Base-by-base conservation (phyloP, 139 green algal genomes). In the Tetradesmus lagerheimii region DNA sequence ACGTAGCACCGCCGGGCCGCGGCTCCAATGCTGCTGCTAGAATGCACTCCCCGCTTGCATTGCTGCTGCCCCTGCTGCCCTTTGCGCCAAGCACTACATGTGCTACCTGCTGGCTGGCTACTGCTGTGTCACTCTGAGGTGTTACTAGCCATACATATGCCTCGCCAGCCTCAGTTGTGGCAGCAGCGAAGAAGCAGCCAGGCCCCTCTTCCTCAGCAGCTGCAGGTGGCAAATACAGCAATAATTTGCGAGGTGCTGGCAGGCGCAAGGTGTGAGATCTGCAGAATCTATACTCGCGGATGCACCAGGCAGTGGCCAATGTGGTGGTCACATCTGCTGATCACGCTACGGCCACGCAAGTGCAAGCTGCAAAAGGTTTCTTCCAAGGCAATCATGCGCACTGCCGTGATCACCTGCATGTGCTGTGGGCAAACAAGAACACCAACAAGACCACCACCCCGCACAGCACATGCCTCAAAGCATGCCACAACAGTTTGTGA, bases 121-220 rank as follows among this genome's bases (percentile, higher is more conserved):
- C 82, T 27, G 39, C 89, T 37, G 25, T 38, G 11, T 80, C 81
- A 5, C 83, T 80, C 25, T 23, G 81, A 0, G 77, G 89, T 31
- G 66, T 67, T 62, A 91, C 93, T 20, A 80, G 31, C 95, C 95
- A 97, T 50, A 96, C 94, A 37, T 92, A 95, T 35, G 88, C 92
- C 77, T 93, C 92, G 5, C 94, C 94, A n/a, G 66, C 57, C 79
- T 92, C 85, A 12, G 90, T 94, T 37, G 95, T 92, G 29, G 93
- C 94, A 34, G 87, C 88, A 76, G 94, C 89, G 38, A 92, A 83
- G 71, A 96, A 95, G 64, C 45, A 62, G 78, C 80, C 75, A 77
- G 45, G 53, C 31, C 41, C 77, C 43, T 35, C 79, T 35, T 38
- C 81, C 6, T 74, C 85, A 39, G 23, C 80, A 66, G 75, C 90